Evolutionary conservation across 2,329 filamentous ascomycete genomes (phyloP).

Genomic region (Ilyonectria robusta): DNA sequence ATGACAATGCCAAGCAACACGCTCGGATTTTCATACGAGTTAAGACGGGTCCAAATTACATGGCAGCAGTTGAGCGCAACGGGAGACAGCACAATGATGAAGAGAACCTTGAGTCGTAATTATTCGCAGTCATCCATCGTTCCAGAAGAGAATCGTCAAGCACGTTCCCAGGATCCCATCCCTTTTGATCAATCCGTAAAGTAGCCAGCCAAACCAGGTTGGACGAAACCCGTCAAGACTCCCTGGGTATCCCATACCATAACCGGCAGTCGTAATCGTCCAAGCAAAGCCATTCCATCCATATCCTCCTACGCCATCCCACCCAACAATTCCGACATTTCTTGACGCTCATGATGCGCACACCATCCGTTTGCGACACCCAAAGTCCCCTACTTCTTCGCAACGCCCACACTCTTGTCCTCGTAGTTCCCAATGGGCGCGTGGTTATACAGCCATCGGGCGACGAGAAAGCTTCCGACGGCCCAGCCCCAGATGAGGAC

Average conservation of each 20-base stretch:
- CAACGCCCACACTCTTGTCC: constrained; percentile 39
- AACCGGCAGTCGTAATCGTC: neutral
- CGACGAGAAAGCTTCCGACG: constrained; percentile 69
- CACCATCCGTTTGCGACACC: neutral
- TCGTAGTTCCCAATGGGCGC: constrained; percentile 43
- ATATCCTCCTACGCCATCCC: constrained; percentile 19
- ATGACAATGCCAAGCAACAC: neutral
- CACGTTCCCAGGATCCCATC: neutral
- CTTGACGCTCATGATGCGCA: neutral
- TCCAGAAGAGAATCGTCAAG: constrained; percentile 8
- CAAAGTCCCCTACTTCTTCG: constrained; percentile 39
- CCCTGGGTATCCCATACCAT: constrained; percentile 9
- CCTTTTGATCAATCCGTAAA: neutral
- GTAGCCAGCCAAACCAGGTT: neutral
- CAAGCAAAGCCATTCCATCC: neutral
- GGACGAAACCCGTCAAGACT: constrained; percentile 3
- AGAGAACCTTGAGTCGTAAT: constrained; percentile 8
- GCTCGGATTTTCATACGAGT: too few relatives aligned
- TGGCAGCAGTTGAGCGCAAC: neutral
- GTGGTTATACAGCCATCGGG: constrained; percentile 62
- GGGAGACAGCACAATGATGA: neutral
- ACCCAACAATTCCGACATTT: constrained; percentile 3
- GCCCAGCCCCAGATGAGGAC: constrained; percentile 78
- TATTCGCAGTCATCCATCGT: constrained; percentile 1
- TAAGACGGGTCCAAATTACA: neutral